These are phyloP conservation scores for Naematelia aurantialba DNA, from an alignment of 768 basidiomycete genomes.

Conservation along the genomic window DNA sequence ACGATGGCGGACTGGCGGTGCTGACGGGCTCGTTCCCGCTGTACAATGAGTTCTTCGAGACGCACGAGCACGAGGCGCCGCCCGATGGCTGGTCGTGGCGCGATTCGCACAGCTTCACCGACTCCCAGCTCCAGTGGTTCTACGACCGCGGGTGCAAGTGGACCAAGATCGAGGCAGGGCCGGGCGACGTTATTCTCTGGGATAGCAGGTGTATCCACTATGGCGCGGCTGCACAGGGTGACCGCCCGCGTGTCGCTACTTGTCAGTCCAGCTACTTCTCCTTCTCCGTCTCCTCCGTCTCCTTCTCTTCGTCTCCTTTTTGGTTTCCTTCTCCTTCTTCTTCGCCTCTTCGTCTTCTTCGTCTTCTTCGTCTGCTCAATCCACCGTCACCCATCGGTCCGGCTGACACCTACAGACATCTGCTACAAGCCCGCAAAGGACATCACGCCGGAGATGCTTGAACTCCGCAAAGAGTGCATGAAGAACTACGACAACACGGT, in stretches of 20 bases:
- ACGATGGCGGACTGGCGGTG: slow-evolving; percentile 52
- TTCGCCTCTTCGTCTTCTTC: neutral
- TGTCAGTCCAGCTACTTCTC: slow-evolving; percentile 37
- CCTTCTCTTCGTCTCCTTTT: slow-evolving; percentile 6
- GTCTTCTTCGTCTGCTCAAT: neutral
- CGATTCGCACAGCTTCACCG: slow-evolving; percentile 26
- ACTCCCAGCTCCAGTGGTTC: slow-evolving; percentile 47
- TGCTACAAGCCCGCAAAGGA: slow-evolving; percentile 46
- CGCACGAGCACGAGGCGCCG: slow-evolving; percentile 20
- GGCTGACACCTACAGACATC: slow-evolving; percentile 25
- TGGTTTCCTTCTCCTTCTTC: neutral
- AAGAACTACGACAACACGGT: neutral
- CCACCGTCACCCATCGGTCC: neutral
- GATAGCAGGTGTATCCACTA: slow-evolving; percentile 47
- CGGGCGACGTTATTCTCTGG: slow-evolving; percentile 50
- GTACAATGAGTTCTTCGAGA: slow-evolving; percentile 48
- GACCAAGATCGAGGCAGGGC: slow-evolving; percentile 46
- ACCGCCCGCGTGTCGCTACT: slow-evolving; percentile 39
- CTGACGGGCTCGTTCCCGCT: slow-evolving; percentile 45
- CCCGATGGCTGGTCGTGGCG: slow-evolving; percentile 21
- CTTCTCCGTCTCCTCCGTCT: neutral
- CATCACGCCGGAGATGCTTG: slow-evolving; percentile 28
- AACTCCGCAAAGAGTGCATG: slow-evolving; percentile 14
- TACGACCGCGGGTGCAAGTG: slow-evolving; percentile 48
- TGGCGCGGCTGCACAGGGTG: slow-evolving; percentile 40